Base-by-base conservation (phyloP, 768 basidiomycete genomes). In the Pisolithus albus region DNA sequence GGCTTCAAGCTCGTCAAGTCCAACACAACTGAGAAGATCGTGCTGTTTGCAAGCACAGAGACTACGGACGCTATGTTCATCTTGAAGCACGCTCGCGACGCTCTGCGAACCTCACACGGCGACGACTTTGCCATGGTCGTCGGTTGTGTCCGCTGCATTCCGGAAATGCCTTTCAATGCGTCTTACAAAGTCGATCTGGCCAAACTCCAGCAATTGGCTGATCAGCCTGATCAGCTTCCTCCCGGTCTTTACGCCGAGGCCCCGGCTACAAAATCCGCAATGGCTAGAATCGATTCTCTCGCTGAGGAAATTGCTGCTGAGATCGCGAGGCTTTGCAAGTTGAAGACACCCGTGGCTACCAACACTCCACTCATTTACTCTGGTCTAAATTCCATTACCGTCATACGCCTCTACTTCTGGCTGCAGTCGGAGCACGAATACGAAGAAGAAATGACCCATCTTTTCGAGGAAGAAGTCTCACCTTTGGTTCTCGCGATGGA, bases 221-320 rank as follows among this genome's bases (percentile, higher is more conserved):
- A 61, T 37, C 55, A 54, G 2, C 18, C 23, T 3, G 56, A 57
- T 23, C 10, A 51, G 21, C 57, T 55, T 32, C 43, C 56, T 15
- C 57, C 58, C 39, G 59, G 56, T 18, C 52, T 57, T 23, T 57
- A 47, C n/a, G 58, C 60, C 10, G 56, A 55, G 16, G 50, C 53
- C 7, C 45, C 52, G 3, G 23, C 26, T 1, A 24, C 41, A 21
- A n/a, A 5, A 24, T 56, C 49, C 39, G 24, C 57, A 2, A 39
- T 50, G 3, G 60, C 57, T 43, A 43, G 52, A 44, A 19, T 57
- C 6, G 54, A 62, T 2, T 53, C 59, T 9, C 49, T 72, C 24
- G 65, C 71, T 9, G 59, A 63, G 58, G 61, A 61, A 45, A 70
- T 72, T 23, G 62, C 67, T n/a, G 58, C 65, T 34, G 63, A 70